Percentiles rank a stretch among this genome's conserved stretches.
Conservation (phyloP, 2,329 filamentous ascomycete species). For the Magnaporthiopsis incrustans region DNA sequence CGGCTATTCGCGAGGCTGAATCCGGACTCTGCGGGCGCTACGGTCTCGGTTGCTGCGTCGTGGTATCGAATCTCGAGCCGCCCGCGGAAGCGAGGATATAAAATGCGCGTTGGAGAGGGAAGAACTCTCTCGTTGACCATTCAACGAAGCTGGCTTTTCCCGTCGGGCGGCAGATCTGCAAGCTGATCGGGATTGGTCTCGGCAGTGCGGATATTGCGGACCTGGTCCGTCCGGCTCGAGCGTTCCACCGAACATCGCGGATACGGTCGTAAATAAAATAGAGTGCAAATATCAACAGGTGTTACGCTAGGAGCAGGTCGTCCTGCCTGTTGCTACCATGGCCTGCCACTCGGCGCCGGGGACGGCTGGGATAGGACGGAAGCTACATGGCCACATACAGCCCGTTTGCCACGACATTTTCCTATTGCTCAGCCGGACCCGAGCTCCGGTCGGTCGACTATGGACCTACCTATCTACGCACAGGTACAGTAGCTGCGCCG, state of each 20-base stretch:
- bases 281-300: not conserved
- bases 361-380: not conserved
- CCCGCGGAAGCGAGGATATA: no score
- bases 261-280: not conserved
- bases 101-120: no score
- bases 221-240: not conserved
- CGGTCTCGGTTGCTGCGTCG: not conserved
- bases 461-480: no score
- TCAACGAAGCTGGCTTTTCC: not conserved
- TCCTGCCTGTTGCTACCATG: not conserved
- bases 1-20: not conserved
- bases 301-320: not conserved
- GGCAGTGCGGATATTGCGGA: not conserved
- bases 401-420: not conserved
- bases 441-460: not conserved
- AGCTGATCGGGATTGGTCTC: not conserved
- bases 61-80: no score
- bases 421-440: not conserved
- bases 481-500: not conserved
- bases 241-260: not conserved
- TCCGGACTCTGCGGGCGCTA: not conserved
- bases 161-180: not conserved
- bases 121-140: no score
- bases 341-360: not conserved
- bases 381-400: no score